Evolutionary conservation across 2,329 filamentous ascomycete species (phyloP).

Genomic region (Stagonosporopsis cucurbitacearum): DNA sequence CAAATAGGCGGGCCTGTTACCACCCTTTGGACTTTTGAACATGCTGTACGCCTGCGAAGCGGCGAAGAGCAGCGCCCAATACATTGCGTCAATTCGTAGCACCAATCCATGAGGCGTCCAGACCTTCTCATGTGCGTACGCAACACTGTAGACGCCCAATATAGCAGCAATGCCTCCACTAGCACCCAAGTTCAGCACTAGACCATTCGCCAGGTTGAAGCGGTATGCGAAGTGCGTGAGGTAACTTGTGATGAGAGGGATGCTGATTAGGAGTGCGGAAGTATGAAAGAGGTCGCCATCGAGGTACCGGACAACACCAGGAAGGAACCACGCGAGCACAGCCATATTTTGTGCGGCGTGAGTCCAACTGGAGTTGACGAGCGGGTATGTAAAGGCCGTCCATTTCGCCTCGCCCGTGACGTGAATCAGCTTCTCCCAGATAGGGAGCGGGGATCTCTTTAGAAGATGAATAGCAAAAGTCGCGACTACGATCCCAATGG

Average conservation of each 20-base stretch:
- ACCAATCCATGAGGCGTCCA: constrained; percentile 16
- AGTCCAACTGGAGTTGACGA: constrained; percentile 14
- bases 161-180: constrained; percentile 9
- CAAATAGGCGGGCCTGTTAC: constrained; percentile 1
- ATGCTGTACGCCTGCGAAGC: constrained; percentile 5
- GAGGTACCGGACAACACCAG: constrained; percentile 21
- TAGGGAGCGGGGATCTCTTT: constrained; percentile 10
- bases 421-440: constrained; percentile 19
- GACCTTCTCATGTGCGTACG: constrained; percentile 22
- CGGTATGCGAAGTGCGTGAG: constrained; percentile 16
- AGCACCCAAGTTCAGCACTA: constrained; percentile 15
- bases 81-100: constrained; percentile 18
- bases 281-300: constrained; percentile 22
- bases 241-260: constrained; percentile 21
- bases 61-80: constrained; percentile 14
- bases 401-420: constrained; percentile 21
- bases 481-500: constrained; percentile 17
- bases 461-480: constrained; percentile 16
- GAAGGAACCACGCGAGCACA: constrained; percentile 18
- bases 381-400: constrained; percentile 21
- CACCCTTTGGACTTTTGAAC: not conserved
- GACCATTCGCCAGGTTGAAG: not conserved
- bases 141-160: constrained; percentile 18
- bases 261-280: constrained; percentile 13
- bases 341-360: constrained; percentile 13